A percentile compares a stretch with the other conserved stretches of the same genome.
These are phyloP conservation scores for Chloromonas sp. DNA, from an alignment of 163 green algal species.

Conservation along the genomic window DNA sequence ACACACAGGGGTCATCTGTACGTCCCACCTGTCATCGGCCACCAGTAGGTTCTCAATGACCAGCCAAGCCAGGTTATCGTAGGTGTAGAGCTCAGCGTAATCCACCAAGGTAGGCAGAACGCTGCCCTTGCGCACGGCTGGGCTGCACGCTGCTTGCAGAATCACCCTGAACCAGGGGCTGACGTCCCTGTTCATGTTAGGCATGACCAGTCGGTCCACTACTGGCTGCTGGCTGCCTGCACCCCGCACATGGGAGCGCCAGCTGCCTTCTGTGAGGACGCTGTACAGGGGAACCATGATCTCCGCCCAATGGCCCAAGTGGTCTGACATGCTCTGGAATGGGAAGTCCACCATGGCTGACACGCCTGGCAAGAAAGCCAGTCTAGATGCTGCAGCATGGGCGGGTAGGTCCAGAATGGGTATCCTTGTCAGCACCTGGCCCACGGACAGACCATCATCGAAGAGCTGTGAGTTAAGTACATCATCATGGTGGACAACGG, in stretches of 20 bases:
- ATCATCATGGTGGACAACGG: slow-evolving; percentile 12
- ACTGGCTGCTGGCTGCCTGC: not conserved
- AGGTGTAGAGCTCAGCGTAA: slow-evolving; percentile 17
- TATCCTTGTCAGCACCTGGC: slow-evolving; percentile 34
- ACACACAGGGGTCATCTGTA: not conserved
- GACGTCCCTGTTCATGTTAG: slow-evolving; percentile 46
- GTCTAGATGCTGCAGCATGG: slow-evolving; percentile 38
- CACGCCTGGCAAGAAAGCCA: slow-evolving; percentile 51
- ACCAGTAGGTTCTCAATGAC: slow-evolving; percentile 65
- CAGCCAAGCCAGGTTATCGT: slow-evolving; percentile 64
- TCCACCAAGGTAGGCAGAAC: slow-evolving; percentile 4
- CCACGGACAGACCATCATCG: slow-evolving; percentile 40
- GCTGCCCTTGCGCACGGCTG: not conserved
- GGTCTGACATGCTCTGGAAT: slow-evolving; percentile 60
- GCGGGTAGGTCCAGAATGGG: slow-evolving; percentile 28
- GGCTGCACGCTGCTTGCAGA: not conserved
- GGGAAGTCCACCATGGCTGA: slow-evolving; percentile 68
- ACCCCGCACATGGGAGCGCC: not conserved
- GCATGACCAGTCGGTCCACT: slow-evolving; percentile 42
- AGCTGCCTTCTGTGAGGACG: slow-evolving; percentile 25
- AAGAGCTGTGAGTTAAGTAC: slow-evolving; percentile 9
- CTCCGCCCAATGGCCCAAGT: slow-evolving; percentile 77
- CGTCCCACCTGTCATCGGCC: slow-evolving; percentile 49
- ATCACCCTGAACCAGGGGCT: slow-evolving; percentile 37
- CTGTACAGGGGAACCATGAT: slow-evolving; percentile 59